Base-by-base conservation (phyloP, 2,329 filamentous ascomycete genomes). In the Epichloe coenophiala region DNA sequence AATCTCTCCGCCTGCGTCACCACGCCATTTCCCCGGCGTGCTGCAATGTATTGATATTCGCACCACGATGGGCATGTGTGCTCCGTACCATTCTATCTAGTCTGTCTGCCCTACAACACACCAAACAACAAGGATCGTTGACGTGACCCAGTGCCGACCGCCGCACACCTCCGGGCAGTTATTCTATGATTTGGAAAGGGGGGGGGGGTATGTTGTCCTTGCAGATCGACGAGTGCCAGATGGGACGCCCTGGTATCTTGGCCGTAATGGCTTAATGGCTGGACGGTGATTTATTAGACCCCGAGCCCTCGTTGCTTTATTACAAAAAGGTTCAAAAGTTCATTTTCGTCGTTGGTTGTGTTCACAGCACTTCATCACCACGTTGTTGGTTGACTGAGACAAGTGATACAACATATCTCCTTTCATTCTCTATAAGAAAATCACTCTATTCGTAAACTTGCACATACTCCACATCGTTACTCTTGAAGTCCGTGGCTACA, bases 191-290 rank as follows among this genome's bases (percentile, higher is more conserved):
- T 23, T 23, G 21, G n/a, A n/a, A n/a, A n/a, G n/a, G n/a, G n/a
- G n/a, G 23, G 41, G 39, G 40, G 33, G 36, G 45, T 7, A 5
- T 43, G 8, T 35, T 40, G 37, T 45, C 49, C n/a, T 36, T 42
- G 42, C 49, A 53, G 48, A 53, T 55, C 47, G 23, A 54, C 48
- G 37, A 53, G 51, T 52, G 36, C 39, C 52, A 47, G 39, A 54
- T 54, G 48, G 49, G 46, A 40, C 43, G n/a, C 38, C 41, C 36
- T 36, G 40, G 36, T 45, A 36, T 9, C 36, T 43, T 48, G 17
- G 45, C 33, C 27, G 19, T 37, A 1, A 48, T 37, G 49, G 45
- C 23, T 40, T 37, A 17, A 27, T 46, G 38, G 31, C 31, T 47
- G 42, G 45, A 48, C 17, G 15, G 27, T 33, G 36, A 36, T 39